Base-by-base conservation (phyloP, 108 stramenopile species). In the Discostella pseudostelligera region DNA sequence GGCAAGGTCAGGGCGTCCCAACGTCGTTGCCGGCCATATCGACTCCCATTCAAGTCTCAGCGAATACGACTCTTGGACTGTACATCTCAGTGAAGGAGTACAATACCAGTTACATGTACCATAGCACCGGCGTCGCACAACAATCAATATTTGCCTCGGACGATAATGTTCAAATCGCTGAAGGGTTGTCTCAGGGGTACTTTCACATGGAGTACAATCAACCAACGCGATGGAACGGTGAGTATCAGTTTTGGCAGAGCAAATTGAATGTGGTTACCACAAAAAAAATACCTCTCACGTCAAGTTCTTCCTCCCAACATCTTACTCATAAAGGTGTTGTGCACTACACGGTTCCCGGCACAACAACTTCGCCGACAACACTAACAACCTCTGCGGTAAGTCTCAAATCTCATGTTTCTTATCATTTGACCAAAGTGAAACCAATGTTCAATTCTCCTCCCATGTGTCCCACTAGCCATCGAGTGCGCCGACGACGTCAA, bases 181-280 rank as follows among this genome's bases (percentile, higher is more conserved):
- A 51, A 22, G 50, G 50, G 24, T 13, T 28, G 2, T 51, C 50
- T 12, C 1, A 11, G 26, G n/a, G n/a, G 7, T 51, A 51, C 24
- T 25, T 29, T 28, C 50, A 51, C 50, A 22, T 14, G 1, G 11
- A 26, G 12, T 51, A 51, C 26, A 51, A 9, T 4, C 0, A n/a
- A 2, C 50, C 50, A 51, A 51, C 50, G 10, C 11, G 9, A 28
- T 51, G 50, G 50, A 51, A 51, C 24, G 50, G 50, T 51, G 26
- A 51, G 50, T 28, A 4, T 32, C 5, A 3, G 5, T 32, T 32
- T 32, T 32, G 32, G 32, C 32, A 32, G 32, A 4, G 32, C 32
- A 5, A 32, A 32, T 32, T 5, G 3, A 32, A 32, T 32, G 3
- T 32, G 32, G n/a, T n/a, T n/a, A n/a, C n/a, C 32, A 32, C 5